Base-by-base conservation (phyloP, 805 yeast genomes). In the Yarrowia divulgata region DNA sequence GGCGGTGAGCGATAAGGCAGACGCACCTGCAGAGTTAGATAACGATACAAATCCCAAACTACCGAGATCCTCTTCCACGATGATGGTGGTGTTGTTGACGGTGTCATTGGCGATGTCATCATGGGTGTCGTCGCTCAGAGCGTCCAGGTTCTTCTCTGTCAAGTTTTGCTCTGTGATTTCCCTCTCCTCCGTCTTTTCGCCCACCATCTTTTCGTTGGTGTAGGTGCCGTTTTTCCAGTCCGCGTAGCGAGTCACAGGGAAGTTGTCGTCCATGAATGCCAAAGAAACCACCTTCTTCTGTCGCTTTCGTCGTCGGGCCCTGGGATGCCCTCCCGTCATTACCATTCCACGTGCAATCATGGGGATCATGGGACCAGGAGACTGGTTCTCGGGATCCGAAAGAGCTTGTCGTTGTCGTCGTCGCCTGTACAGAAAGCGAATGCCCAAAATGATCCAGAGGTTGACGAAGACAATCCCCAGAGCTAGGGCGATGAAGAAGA, bases 401-500 rank as follows among this genome's bases (percentile, higher is more conserved):
- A 60, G 69, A 40, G 70, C 70, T 35, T 67, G 67, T 23, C 63
- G 73, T 35, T 75, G 73, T n/a, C 73, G 73, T 8, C 76, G 71
- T 16, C 74, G 73, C 2, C 77, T 69, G 55, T 73, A 71, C 66
- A 78, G 78, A 68, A 75, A 78, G 45, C 75, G 71, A 14, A 78
- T 68, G 19, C 80, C 80, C 42, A 78, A 69, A 57, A 78, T 70
- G 67, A 78, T 71, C 81, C 81, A 78, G 29, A 78, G 72, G 58
- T 76, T 75, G 32, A 76, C 74, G 68, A 78, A 78, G 8, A 78
- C 75, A 4, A 78, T 72, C 6, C 81, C 81, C 42, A 78, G 72
- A 1, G 79, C 81, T 8, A 78, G 73, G 18, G 80, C 80, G 49
- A 78, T 76, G 68, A 79, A 78, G 72, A 78, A 79, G 23, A 66